Evolutionary conservation across 2,329 filamentous ascomycete genomes (phyloP).

Genomic region (Trichoderma oligosporum): DNA sequence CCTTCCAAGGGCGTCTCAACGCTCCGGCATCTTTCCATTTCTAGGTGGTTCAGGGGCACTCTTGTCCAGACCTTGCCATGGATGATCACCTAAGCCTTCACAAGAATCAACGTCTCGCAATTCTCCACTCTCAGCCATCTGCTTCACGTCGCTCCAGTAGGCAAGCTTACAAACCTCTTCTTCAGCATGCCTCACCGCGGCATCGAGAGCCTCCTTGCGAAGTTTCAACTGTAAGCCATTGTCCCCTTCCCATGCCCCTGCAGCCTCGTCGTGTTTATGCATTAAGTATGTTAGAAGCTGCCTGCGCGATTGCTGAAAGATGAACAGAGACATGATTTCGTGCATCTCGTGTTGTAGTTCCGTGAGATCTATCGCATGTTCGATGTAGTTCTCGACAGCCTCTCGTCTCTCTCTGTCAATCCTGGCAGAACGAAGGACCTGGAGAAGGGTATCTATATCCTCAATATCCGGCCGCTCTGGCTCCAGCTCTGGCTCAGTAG

Average conservation of each 20-base stretch:
- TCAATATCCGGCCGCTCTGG: slow-evolving; percentile 57
- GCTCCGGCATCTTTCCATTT: slow-evolving; percentile 24
- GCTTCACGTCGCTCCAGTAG: slow-evolving; percentile 82
- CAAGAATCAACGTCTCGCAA: slow-evolving; percentile 40
- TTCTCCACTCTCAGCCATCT: slow-evolving; percentile 56
- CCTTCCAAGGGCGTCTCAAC: neutral
- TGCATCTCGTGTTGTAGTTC: slow-evolving; percentile 75
- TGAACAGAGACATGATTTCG: slow-evolving; percentile 77
- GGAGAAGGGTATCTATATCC: slow-evolving; percentile 66
- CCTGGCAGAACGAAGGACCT: slow-evolving; percentile 61
- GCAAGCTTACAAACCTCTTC: slow-evolving; percentile 76
- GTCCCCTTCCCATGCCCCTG: slow-evolving; percentile 37
- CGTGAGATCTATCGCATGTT: slow-evolving; percentile 70
- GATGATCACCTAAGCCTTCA: slow-evolving; percentile 32
- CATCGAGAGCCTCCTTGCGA: slow-evolving; percentile 65
- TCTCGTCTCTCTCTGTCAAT: slow-evolving; percentile 93
- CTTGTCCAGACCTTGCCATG: slow-evolving; percentile 51
- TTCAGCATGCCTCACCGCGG: slow-evolving; percentile 71
- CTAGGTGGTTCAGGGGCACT: slow-evolving; percentile 46
- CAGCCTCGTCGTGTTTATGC: slow-evolving; percentile 49
- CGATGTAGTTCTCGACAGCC: slow-evolving; percentile 76
- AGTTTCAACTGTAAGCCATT: slow-evolving; percentile 32
- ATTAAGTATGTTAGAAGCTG: slow-evolving; percentile 70
- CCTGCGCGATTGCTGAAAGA: slow-evolving; percentile 84
- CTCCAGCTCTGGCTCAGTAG: slow-evolving; percentile 48